These are phyloP conservation scores for Botrytis elliptica DNA, from an alignment of 2,329 filamentous ascomycete species.

Conservation along the genomic window DNA sequence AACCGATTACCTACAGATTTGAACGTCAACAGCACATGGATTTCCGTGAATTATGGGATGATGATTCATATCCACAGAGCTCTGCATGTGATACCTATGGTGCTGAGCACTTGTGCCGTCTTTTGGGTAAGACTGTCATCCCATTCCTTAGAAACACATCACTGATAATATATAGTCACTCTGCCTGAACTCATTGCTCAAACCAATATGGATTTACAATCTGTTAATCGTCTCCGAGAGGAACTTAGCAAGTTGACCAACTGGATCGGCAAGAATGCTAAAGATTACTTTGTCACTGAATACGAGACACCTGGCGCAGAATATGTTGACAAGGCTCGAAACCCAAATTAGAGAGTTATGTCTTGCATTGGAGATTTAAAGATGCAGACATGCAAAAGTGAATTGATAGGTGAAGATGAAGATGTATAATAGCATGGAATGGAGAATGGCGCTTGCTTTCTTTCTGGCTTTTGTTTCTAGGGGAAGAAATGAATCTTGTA, in stretches of 20 bases:
- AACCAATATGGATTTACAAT: conserved; percentile 96
- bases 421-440: conserved; percentile 23
- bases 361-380: neutral
- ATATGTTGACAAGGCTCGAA: conserved; percentile 65
- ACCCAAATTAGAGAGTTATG: conserved; percentile 19
- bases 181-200: conserved; percentile 93
- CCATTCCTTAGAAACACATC: conserved; percentile 22
- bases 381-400: neutral
- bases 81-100: conserved; percentile 81
- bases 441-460: conserved; percentile 33
- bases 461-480: conserved; percentile 14
- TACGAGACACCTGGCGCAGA: conserved; percentile 72
- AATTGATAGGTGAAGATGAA: neutral
- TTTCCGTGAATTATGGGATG: conserved; percentile 68
- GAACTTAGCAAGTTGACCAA: conserved; percentile 82
- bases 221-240: conserved; percentile 81
- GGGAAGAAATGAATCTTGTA: neutral
- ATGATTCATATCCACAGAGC: conserved; percentile 63
- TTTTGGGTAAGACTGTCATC: conserved; percentile 66
- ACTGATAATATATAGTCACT: conserved; percentile 64
- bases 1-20: conserved; percentile 55
- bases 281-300: conserved; percentile 72
- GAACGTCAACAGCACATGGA: conserved; percentile 87
- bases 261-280: conserved; percentile 73
- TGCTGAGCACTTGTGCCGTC: conserved; percentile 83